Percentiles rank a stretch among this genome's conserved stretches.
phyloP scores from a whole-genome alignment of 1,284 basidiomycete species.

The Papiliotrema fonsecae region DNA sequence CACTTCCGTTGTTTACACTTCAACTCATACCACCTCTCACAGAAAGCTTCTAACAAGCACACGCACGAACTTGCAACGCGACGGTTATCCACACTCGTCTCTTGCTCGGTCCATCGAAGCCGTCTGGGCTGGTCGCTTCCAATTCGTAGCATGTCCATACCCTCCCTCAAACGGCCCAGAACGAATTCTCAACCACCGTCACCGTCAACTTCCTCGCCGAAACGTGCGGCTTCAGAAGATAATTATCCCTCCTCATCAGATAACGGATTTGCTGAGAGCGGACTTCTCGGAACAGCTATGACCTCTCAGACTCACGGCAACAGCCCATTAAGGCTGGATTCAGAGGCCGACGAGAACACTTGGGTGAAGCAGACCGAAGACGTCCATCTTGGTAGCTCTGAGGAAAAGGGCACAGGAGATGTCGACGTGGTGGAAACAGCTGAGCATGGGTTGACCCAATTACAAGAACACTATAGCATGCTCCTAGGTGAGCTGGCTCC shows the following conservation, averaged over 20 bases:
- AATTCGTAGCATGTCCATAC: not conserved
- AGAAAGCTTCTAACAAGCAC: too few species aligned
- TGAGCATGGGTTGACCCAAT: not conserved
- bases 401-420: not conserved
- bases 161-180: conserved; percentile 29
- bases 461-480: too few species aligned
- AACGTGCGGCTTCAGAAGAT: conserved; percentile 46
- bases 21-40: too few species aligned
- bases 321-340: conserved; percentile 24
- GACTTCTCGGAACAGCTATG: conserved; percentile 6
- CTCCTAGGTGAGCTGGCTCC: too few species aligned
- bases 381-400: conserved; percentile 26
- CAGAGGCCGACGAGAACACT: conserved; percentile 5
- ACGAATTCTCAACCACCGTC: conserved; percentile 28
- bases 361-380: conserved; percentile 40
- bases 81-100: too few species aligned
- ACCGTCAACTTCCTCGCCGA: conserved; percentile 32
- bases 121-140: too few species aligned
- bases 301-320: conserved; percentile 7
- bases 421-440: not conserved
- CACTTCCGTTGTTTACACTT: too few species aligned
- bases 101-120: too few species aligned
- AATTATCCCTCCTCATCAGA: conserved; percentile 24
- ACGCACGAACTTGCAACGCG: too few species aligned
- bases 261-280: conserved; percentile 6